These are phyloP conservation scores for Wallacemonas rigidus DNA, from an alignment of 208 protist genomes.

Conservation along the genomic window DNA sequence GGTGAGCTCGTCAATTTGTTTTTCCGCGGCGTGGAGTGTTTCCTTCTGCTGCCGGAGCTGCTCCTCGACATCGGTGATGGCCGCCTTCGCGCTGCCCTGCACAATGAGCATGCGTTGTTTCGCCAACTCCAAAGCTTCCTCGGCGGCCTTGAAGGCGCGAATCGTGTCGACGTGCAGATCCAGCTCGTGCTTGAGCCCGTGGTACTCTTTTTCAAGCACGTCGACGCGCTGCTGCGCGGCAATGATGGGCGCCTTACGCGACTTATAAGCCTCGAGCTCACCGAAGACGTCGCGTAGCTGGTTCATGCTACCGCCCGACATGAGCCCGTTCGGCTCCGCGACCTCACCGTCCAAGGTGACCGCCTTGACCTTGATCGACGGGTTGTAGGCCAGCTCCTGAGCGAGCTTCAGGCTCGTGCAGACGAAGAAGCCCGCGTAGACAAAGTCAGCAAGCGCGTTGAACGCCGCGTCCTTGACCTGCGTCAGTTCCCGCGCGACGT, in stretches of 20 bases:
- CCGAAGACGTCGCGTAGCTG: constrained; percentile 77
- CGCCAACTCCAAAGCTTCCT: constrained; percentile 49
- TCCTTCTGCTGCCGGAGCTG: constrained; percentile 36
- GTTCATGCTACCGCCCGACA: constrained; percentile 95
- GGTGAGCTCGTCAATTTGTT: constrained; percentile 26
- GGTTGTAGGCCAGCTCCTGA: constrained; percentile 87
- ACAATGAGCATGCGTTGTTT: constrained; percentile 52
- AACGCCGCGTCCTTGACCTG: constrained; percentile 28
- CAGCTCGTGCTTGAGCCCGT: constrained; percentile 42
- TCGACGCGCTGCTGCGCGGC: constrained; percentile 40
- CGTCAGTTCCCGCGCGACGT: constrained; percentile 87
- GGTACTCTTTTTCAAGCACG: constrained; percentile 46
- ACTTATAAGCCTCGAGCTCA: constrained; percentile 50
- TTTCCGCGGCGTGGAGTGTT: constrained; percentile 35
- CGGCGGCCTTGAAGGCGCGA: constrained; percentile 55
- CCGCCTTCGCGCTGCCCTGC: constrained; percentile 21
- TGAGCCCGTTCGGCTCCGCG: constrained; percentile 97
- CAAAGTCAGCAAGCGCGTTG: constrained; percentile 71
- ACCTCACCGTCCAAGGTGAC: constrained; percentile 99
- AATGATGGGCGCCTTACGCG: constrained; percentile 54
- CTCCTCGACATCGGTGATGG: constrained; percentile 37
- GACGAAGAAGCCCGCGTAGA: constrained; percentile 97
- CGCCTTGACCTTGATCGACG: constrained; percentile 70
- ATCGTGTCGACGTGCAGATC: constrained; percentile 43
- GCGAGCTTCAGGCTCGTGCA: constrained; percentile 86